phyloP scores from a whole-genome alignment of 208 protist genomes.

The Leishmania braziliensis region DNA sequence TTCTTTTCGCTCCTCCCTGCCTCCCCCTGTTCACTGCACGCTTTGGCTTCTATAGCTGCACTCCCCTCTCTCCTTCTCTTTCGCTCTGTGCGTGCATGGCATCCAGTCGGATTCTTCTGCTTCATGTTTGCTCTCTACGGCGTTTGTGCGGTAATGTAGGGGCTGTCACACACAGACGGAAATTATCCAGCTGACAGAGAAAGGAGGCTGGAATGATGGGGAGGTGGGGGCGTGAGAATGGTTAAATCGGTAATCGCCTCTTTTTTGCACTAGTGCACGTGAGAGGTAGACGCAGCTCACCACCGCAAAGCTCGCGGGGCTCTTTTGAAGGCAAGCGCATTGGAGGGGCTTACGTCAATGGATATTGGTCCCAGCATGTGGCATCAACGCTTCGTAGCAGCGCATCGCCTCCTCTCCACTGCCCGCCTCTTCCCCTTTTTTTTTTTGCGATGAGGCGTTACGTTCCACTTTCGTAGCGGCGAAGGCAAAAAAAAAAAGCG shows the following conservation, averaged over 20 bases:
- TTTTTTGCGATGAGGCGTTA: slow-evolving; percentile 5
- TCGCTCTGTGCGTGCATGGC: neutral
- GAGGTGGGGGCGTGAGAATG: too few species aligned
- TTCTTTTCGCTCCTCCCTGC: slow-evolving; percentile 1
- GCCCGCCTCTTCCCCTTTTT: neutral
- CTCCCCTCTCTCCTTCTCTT: neutral
- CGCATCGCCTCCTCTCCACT: neutral
- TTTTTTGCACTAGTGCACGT: too few species aligned
- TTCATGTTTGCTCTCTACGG: neutral
- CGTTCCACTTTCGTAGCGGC: neutral
- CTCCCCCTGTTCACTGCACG: neutral
- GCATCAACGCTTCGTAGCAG: too few species aligned
- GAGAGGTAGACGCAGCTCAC: too few species aligned
- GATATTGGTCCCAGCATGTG: too few species aligned
- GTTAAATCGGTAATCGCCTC: too few species aligned
- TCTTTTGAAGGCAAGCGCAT: too few species aligned
- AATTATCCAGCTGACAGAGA: too few species aligned
- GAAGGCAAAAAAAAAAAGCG: neutral
- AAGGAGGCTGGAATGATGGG: too few species aligned
- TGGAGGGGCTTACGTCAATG: too few species aligned
- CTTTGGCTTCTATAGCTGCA: neutral
- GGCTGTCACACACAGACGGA: too few species aligned
- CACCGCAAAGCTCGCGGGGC: too few species aligned
- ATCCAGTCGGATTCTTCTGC: neutral
- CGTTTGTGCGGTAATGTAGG: neutral